These are phyloP conservation scores for Gnomoniopsis sp. DNA, from an alignment of 2,329 filamentous ascomycete species.

Conservation along the genomic window DNA sequence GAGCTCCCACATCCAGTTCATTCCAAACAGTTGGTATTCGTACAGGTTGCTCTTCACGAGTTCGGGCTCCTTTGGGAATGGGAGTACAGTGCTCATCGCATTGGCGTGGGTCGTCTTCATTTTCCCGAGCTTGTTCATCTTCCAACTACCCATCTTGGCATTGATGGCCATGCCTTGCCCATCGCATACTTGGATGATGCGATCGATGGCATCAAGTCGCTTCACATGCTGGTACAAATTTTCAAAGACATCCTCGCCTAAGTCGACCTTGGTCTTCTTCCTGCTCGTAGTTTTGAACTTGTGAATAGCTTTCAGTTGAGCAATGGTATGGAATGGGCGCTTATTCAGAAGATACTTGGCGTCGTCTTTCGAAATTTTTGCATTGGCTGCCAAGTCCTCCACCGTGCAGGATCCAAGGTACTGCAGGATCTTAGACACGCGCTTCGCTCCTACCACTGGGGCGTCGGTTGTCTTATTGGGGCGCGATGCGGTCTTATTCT, in stretches of 20 bases:
- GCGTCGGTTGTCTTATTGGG: slow-evolving; percentile 8
- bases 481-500: slow-evolving; percentile 34
- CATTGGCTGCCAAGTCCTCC: slow-evolving; percentile 77
- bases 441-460: slow-evolving; percentile 26
- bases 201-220: slow-evolving; percentile 79
- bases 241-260: slow-evolving; percentile 51
- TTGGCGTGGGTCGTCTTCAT: slow-evolving; percentile 27
- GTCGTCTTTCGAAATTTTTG: slow-evolving; percentile 66
- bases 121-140: slow-evolving; percentile 44
- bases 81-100: slow-evolving; percentile 36
- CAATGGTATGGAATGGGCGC: slow-evolving; percentile 69
- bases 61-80: slow-evolving; percentile 61
- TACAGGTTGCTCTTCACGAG: slow-evolving; percentile 83
- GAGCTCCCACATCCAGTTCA: slow-evolving; percentile 90
- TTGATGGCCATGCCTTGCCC: slow-evolving; percentile 59
- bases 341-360: slow-evolving; percentile 68
- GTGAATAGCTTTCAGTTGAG: slow-evolving; percentile 56
- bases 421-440: slow-evolving; percentile 55
- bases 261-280: slow-evolving; percentile 44
- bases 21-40: slow-evolving; percentile 87
- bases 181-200: slow-evolving; percentile 75
- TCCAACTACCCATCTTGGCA: slow-evolving; percentile 43
- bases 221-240: slow-evolving; percentile 67
- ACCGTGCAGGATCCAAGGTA: slow-evolving; percentile 80
- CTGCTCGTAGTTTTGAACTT: slow-evolving; percentile 42